These are phyloP conservation scores for Metschnikowia lochheadii DNA, from an alignment of 805 yeast genomes.

Conservation along the genomic window DNA sequence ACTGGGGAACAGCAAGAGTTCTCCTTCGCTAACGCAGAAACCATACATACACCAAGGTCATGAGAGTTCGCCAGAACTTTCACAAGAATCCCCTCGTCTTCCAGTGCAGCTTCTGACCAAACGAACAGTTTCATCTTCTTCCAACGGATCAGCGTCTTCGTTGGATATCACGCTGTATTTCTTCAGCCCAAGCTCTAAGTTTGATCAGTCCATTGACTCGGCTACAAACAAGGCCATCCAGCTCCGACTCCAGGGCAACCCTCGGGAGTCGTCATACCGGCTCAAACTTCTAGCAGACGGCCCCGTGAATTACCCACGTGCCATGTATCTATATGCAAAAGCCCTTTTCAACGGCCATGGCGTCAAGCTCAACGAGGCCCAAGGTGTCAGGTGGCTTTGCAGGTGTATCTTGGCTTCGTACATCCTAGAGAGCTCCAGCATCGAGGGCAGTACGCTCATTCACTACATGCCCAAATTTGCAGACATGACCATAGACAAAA, in stretches of 20 bases:
- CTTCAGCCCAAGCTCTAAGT: conserved; percentile 7
- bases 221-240: conserved; percentile 44
- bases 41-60: background rate
- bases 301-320: conserved; percentile 53
- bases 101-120: conserved; percentile 2
- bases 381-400: conserved; percentile 58
- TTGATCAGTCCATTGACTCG: conserved; percentile 27
- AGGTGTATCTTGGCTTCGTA: conserved; percentile 34
- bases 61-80: conserved; percentile 1
- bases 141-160: conserved; percentile 7
- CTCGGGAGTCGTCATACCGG: conserved; percentile 66
- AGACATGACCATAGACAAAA: conserved; percentile 26
- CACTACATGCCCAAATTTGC: conserved; percentile 24
- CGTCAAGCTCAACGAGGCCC: conserved; percentile 49
- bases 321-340: conserved; percentile 65
- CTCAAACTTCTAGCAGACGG: conserved; percentile 58
- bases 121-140: conserved; percentile 8
- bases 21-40: background rate
- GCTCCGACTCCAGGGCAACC: conserved; percentile 53
- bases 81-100: conserved; percentile 8
- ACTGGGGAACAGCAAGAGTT: conserved; percentile 3
- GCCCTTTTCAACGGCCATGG: conserved; percentile 71
- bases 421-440: conserved; percentile 10
- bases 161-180: conserved; percentile 4
- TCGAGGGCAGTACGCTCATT: conserved; percentile 9